Evolutionary conservation across 164 flowering plant species (phyloP), one percentile per base, ranked within the genome.

Genomic region (Cinnamomum micranthum): DNA sequence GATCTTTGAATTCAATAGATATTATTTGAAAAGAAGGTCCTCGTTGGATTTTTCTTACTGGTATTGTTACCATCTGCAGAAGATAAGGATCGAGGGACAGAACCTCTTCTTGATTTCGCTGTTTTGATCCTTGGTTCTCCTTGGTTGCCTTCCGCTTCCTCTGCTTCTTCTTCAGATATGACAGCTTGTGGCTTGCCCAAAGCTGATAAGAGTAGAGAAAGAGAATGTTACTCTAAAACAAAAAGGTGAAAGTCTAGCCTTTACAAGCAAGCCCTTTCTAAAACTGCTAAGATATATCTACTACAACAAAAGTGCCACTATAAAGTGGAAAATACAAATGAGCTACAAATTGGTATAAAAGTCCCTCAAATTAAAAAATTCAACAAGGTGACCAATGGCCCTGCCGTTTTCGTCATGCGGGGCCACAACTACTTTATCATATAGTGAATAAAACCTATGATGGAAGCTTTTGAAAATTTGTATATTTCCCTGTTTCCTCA

Each of bases 41-140:
- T 7, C 22, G 2, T 20, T n/a, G 20, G 55, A 55, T 50, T 10
- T 35, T 22, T 35, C 81, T 67, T 88, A 92, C 97, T 83, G 60
- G 92, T 69, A 69, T 85, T 86, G 76, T 86, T 90, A 71, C 84
- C 93, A 79, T 92, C 91, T 17, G 81, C 27, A 63, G 90, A 58
- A n/a, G 79, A 77, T 55, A 80, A 71, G 17, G 81, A 77, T 67
- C 73, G 76, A 1, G 75, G 69, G 47, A 69, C 23, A 5, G 78
- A 23, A 6, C 77, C 72, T 68, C 65, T 84, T 75, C 78, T 84
- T 2, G 89, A 79, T 67, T 77, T 72, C 27, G 71, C 72, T 79
- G 73, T 66, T 70, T 51, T 71, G 35, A 75, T 50, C 68, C 78
- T 81, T 58, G 80, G 52, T 47, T 71, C 76, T 6, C 70, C 74